phyloP scores from a whole-genome alignment of 2,329 filamentous ascomycete genomes.

The Colletotrichum zoysiae region DNA sequence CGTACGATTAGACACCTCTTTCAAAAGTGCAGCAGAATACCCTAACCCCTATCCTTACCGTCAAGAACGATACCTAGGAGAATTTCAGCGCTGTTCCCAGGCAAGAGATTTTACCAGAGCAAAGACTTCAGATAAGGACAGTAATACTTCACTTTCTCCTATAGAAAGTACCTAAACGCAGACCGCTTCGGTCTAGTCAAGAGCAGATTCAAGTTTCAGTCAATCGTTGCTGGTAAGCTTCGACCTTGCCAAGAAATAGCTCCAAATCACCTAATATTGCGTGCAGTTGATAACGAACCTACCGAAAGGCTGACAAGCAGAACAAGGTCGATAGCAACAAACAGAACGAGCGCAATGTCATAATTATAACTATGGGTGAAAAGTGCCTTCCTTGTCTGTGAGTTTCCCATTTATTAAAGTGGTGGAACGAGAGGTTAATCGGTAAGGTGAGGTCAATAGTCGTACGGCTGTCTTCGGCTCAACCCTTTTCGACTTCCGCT shows the following conservation, averaged over 20 bases:
- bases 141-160: conserved; percentile 23
- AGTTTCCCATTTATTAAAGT: too few species aligned
- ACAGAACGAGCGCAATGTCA: too few species aligned
- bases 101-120: conserved; percentile 24
- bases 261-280: neutral
- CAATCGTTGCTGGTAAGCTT: conserved; percentile 46
- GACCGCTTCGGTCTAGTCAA: conserved; percentile 31
- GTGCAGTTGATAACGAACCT: conserved; percentile 45
- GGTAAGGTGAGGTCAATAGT: too few species aligned
- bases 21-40: conserved; percentile 23
- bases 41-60: conserved; percentile 6
- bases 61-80: conserved; percentile 21
- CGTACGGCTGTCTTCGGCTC: too few species aligned
- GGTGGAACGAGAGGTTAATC: too few species aligned
- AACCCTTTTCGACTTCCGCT: too few species aligned
- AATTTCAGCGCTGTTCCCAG: conserved; percentile 20
- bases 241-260: neutral
- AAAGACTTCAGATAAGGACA: conserved; percentile 9
- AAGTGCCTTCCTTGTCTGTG: too few species aligned
- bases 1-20: conserved; percentile 17
- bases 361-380: too few species aligned
- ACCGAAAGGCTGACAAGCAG: too few species aligned
- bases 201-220: conserved; percentile 46
- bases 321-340: too few species aligned
- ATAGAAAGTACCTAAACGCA: conserved; percentile 23